Conservation (phyloP, 169 alveolate genomes). For the Plasmodium reichenowi region DNA sequence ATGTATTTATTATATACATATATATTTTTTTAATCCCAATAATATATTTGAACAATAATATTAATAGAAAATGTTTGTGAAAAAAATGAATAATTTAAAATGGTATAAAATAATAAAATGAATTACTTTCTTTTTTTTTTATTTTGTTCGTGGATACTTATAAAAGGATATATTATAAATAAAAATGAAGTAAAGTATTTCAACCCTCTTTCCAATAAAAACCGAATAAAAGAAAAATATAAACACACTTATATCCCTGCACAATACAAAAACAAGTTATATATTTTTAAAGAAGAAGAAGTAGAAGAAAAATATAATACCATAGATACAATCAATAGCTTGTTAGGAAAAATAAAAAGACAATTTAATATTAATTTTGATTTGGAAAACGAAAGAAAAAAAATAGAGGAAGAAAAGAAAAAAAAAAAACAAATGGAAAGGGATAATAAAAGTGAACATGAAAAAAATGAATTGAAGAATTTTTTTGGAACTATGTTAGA, state of each 20-base stretch:
- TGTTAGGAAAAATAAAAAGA: conserved; percentile 64
- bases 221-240: conserved; percentile 16
- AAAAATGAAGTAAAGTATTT: conserved; percentile 1
- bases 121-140: conserved; percentile 10
- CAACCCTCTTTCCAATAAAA: conserved; percentile 9
- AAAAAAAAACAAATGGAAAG: neutral
- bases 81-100: neutral
- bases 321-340: conserved; percentile 62
- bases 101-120: conserved; percentile 20
- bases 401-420: conserved; percentile 17
- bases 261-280: conserved; percentile 4
- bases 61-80: neutral
- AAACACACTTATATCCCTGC: neutral
- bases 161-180: conserved; percentile 37
- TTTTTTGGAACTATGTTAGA: conserved; percentile 67
- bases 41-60: too few species aligned
- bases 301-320: conserved; percentile 71
- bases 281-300: conserved; percentile 68
- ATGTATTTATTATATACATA: too few species aligned
- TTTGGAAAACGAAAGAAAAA: neutral
- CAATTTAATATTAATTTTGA: conserved; percentile 48
- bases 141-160: conserved; percentile 7
- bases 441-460: neutral
- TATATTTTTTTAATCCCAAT: too few species aligned
- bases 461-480: conserved; percentile 24